Evolutionary conservation across 768 basidiomycete genomes (phyloP), one percentile per base, ranked within the genome.

Genomic region (Russula foetens): DNA sequence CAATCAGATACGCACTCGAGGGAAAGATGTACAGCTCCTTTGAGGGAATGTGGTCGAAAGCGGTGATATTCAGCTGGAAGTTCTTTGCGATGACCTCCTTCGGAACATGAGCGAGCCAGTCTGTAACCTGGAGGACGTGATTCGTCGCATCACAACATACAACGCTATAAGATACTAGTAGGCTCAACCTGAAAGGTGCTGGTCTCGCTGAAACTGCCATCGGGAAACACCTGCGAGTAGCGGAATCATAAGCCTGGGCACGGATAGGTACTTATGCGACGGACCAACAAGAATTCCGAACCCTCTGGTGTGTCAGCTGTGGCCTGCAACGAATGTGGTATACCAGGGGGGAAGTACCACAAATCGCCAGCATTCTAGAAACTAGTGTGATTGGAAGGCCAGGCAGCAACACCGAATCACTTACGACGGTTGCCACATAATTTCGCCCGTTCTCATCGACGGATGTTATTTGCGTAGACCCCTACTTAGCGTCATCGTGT

Each of bases 81-180:
- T 68, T 74, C 63, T 75, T 75, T 24, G 74, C 73, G 24, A 75
- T 67, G 47, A 73, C 73, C 49, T 74, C 74, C 63, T 72, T 72
- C 43, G 74, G 73, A 45, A 71, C 64, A 51, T 72, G 70, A 11
- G 69, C 62, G 35, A 72, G 62, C 71, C 70, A 72, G 51, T 72
- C 71, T 39, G 67, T 74, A 63, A 67, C 68, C 73, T 67, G 63
- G 24, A 21, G 53, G 61, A 62, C 19, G 53, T 63, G 48, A 45
- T 29, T 50, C 48, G 33, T 31, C 9, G 3, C n/a, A 58, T 24
- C 21, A 15, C 44, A 0, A 41, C 14, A 17, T 2, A 23, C 45
- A 9, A 35, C 4, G 23, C 2, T 7, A 35, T 12, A 4, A 46
- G 29, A 60, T 39, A n/a, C n/a, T n/a, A n/a, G n/a, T n/a, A 7